phyloP scores from a whole-genome alignment of 1,284 basidiomycete species.

The Sanguinoderma infundibulare region DNA sequence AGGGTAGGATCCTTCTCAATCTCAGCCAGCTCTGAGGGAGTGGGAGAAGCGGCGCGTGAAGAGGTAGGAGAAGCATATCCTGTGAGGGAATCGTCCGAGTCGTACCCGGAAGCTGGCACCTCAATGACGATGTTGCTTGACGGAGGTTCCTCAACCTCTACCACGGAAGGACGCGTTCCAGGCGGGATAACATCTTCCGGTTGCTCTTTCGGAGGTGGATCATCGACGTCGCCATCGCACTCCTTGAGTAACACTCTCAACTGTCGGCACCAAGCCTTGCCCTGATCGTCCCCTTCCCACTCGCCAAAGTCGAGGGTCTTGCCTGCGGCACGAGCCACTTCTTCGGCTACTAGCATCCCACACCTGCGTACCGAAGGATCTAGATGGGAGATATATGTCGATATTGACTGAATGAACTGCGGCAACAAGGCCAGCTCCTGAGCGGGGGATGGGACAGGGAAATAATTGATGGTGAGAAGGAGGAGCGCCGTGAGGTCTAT shows the following conservation, averaged over 20 bases:
- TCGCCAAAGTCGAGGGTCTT: conserved; percentile 79
- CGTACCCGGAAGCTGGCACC: conserved; percentile 46
- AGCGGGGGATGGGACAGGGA: conserved; percentile 49
- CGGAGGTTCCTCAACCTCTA: conserved; percentile 1
- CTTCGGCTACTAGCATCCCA: conserved; percentile 93
- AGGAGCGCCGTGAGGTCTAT: conserved; percentile 75
- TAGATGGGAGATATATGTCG: conserved; percentile 79
- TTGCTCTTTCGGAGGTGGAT: background rate
- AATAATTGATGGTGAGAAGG: conserved; percentile 63
- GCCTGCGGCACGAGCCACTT: conserved; percentile 62
- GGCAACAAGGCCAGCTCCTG: conserved; percentile 55
- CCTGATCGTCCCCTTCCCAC: conserved; percentile 85
- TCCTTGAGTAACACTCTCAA: conserved; percentile 56
- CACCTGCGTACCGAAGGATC: conserved; percentile 82
- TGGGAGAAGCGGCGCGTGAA: conserved; percentile 81
- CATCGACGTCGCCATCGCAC: conserved; percentile 53
- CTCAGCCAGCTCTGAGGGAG: conserved; percentile 78
- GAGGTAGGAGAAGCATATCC: conserved; percentile 73
- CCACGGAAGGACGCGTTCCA: conserved; percentile 4
- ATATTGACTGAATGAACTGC: conserved; percentile 75
- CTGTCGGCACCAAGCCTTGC: conserved; percentile 65
- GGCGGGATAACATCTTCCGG: background rate
- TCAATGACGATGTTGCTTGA: conserved; percentile 7
- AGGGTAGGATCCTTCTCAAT: conserved; percentile 87
- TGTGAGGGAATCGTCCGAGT: conserved; percentile 84